Evolutionary conservation across 2,329 filamentous ascomycete species (phyloP).

Genomic region (Didymella segeticola): DNA sequence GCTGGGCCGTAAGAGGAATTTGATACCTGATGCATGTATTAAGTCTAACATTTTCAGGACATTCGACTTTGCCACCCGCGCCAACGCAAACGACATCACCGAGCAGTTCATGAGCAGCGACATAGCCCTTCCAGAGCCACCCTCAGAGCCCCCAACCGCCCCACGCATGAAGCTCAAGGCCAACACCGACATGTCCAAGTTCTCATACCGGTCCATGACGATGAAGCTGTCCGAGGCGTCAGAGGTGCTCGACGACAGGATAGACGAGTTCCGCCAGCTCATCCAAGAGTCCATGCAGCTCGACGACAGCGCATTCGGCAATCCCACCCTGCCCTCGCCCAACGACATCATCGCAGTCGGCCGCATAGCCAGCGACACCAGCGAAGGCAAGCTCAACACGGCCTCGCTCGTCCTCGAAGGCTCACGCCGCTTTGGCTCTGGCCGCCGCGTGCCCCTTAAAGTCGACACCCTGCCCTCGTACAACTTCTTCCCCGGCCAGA

Average conservation of each 20-base stretch:
- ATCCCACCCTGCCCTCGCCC: slow-evolving; percentile 82
- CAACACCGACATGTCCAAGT: slow-evolving; percentile 87
- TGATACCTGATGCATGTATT: not conserved
- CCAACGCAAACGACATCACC: slow-evolving; percentile 79
- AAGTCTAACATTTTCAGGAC: slow-evolving; percentile 48
- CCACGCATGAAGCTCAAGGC: slow-evolving; percentile 83
- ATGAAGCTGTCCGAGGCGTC: slow-evolving; percentile 95
- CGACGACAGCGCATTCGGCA: slow-evolving; percentile 83
- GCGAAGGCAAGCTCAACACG: slow-evolving; percentile 85
- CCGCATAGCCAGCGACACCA: slow-evolving; percentile 84
- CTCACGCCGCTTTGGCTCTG: slow-evolving; percentile 82
- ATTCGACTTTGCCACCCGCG: slow-evolving; percentile 76
- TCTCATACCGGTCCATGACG: slow-evolving; percentile 88
- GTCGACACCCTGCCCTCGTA: slow-evolving; percentile 72
- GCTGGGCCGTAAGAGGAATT: slow-evolving; percentile 48
- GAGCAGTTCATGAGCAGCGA: slow-evolving; percentile 80
- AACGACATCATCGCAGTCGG: slow-evolving; percentile 89
- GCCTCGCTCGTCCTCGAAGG: slow-evolving; percentile 89
- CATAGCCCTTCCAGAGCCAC: slow-evolving; percentile 70
- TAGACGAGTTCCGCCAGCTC: slow-evolving; percentile 83
- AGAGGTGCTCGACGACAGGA: slow-evolving; percentile 91
- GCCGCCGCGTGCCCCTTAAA: slow-evolving; percentile 80
- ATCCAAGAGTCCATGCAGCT: slow-evolving; percentile 77
- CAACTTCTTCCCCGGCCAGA: slow-evolving; percentile 93
- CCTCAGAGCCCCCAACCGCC: slow-evolving; percentile 74